Conservation (phyloP, 1,284 basidiomycete species). For the Tylopilus sp. region DNA sequence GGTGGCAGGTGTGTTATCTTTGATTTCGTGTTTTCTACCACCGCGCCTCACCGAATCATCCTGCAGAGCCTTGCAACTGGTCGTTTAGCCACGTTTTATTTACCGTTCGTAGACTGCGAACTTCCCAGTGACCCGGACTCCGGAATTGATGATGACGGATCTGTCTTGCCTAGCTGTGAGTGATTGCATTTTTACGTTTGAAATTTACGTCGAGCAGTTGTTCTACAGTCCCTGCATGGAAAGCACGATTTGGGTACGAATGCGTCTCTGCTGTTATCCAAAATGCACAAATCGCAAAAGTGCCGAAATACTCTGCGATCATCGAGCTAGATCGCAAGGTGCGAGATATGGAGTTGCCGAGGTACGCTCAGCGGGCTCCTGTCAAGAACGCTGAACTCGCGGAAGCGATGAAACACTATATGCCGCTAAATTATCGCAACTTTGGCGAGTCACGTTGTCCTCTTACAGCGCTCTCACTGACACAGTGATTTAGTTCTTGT, state of each 20-base stretch:
- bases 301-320: constrained; percentile 61
- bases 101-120: constrained; percentile 65
- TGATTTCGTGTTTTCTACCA: not conserved
- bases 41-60: not conserved
- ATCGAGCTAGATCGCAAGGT: constrained; percentile 61
- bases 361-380: constrained; percentile 45
- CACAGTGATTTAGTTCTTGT: constrained; percentile 45
- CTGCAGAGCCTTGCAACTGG: constrained; percentile 56
- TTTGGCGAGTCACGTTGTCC: constrained; percentile 43
- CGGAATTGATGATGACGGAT: constrained; percentile 51
- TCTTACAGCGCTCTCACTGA: constrained; percentile 5
- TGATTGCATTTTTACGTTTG: constrained; percentile 11
- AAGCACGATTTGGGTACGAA: constrained; percentile 64
- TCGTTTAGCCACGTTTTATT: constrained; percentile 58
- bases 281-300: constrained; percentile 58
- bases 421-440: constrained; percentile 65
- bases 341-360: constrained; percentile 58
- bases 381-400: constrained; percentile 42
- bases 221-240: constrained; percentile 62
- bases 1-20: constrained; percentile 51
- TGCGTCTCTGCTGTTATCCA: constrained; percentile 64
- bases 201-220: not conserved
- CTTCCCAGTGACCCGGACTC: constrained; percentile 53
- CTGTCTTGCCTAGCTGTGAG: constrained; percentile 52
- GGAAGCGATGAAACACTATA: constrained; percentile 59